These are phyloP conservation scores for Lactarius evosmus DNA, from an alignment of 768 basidiomycete species.

Conservation along the genomic window DNA sequence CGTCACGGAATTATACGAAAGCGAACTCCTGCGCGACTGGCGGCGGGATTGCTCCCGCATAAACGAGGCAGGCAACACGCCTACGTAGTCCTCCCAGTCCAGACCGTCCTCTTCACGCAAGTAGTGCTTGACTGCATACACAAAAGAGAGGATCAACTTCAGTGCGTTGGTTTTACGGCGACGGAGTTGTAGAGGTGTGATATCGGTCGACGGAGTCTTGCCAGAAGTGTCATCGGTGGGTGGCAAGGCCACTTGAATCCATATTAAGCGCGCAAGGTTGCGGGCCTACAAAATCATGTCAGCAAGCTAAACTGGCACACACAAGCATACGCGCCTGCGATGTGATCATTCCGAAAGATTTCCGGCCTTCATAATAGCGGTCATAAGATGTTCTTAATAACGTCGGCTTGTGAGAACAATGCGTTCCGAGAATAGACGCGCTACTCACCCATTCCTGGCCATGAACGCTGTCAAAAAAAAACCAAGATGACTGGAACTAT, in stretches of 20 bases:
- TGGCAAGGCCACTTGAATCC: conserved; percentile 74
- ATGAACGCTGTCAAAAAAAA: neutral
- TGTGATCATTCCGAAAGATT: conserved; percentile 68
- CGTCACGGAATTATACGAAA: conserved; percentile 34
- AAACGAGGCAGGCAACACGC: conserved; percentile 63
- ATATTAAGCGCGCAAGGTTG: conserved; percentile 72
- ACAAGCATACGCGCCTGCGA: conserved; percentile 47
- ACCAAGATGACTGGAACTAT: neutral
- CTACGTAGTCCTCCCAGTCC: conserved; percentile 62
- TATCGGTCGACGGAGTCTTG: conserved; percentile 45
- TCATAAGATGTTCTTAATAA: conserved; percentile 73
- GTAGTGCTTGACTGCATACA: conserved; percentile 74
- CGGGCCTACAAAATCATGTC: conserved; percentile 45
- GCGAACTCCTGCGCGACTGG: conserved; percentile 35
- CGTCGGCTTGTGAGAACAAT: neutral
- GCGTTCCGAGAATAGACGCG: neutral
- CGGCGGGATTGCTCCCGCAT: conserved; percentile 36
- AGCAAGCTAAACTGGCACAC: neutral
- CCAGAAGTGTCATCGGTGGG: conserved; percentile 52
- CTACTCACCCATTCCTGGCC: conserved; percentile 57
- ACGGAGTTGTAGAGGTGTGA: conserved; percentile 53
- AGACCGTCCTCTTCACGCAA: conserved; percentile 80
- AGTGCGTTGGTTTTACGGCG: conserved; percentile 68
- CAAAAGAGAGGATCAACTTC: conserved; percentile 65
- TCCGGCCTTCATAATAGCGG: conserved; percentile 86